Conservation (phyloP, 2,329 filamentous ascomycete species). For the Penicillium decumbens region DNA sequence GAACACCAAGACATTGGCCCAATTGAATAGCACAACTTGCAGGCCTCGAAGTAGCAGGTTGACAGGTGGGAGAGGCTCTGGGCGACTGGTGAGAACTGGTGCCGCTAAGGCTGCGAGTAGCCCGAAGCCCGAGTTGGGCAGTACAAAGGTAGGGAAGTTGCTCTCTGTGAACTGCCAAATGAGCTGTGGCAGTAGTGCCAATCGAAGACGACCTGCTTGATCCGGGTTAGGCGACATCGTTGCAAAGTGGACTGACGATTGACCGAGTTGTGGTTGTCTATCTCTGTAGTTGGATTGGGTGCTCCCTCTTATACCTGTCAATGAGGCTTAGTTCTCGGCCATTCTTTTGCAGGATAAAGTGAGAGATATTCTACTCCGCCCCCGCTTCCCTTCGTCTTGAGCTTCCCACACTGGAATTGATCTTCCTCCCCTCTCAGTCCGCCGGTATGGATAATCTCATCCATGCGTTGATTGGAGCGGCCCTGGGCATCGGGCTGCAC, state of each 20-base stretch:
- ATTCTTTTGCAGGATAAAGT: not conserved
- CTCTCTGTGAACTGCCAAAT: slow-evolving; percentile 26
- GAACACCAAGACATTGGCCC: slow-evolving; percentile 36
- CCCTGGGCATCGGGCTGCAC: slow-evolving; percentile 5
- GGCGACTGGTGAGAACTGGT: slow-evolving; percentile 2
- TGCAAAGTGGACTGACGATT: not conserved
- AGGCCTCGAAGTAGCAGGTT: not conserved
- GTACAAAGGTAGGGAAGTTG: slow-evolving; percentile 27
- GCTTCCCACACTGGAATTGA: not conserved
- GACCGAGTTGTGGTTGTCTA: not conserved
- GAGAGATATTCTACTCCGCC: not conserved
- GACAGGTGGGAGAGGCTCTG: not conserved
- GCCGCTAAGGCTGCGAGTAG: slow-evolving; percentile 28
- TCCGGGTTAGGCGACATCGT: not conserved
- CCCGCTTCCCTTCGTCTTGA: not conserved
- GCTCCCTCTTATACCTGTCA: not conserved
- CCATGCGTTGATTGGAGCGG: not conserved
- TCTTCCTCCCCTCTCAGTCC: not conserved
- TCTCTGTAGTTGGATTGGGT: not conserved
- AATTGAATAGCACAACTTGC: slow-evolving; percentile 22
- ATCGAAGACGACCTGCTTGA: not conserved
- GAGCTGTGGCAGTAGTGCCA: not conserved
- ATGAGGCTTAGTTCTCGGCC: not conserved
- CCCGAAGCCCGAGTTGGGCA: slow-evolving; percentile 30
- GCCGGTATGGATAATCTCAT: not conserved